Conservation (phyloP, 2,329 filamentous ascomycete genomes). For the Claviceps monticola region DNA sequence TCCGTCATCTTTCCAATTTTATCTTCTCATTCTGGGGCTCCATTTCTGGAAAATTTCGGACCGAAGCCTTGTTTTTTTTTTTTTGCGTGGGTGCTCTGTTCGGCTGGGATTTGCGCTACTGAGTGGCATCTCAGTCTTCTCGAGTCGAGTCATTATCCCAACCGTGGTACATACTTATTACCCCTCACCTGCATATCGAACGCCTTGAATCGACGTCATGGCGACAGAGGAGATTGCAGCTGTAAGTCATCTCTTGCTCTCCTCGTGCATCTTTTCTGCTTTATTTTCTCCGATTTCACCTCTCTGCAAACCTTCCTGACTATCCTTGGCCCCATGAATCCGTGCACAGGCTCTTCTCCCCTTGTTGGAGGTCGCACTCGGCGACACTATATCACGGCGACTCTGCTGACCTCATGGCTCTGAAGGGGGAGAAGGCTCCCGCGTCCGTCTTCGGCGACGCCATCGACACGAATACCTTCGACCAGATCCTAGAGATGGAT, state of each 20-base stretch:
- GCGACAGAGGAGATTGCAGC: conserved; percentile 21
- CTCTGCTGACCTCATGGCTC: background rate
- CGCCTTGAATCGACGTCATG: conserved; percentile 11
- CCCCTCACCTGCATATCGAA: conserved; percentile 1
- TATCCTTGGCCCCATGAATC: background rate
- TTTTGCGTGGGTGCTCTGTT: background rate
- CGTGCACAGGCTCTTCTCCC: no score
- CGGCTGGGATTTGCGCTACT: background rate
- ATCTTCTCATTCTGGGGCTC: no score
- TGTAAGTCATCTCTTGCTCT: conserved; percentile 11
- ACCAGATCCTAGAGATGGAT: conserved; percentile 97
- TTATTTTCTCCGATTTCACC: background rate
- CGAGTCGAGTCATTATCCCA: background rate
- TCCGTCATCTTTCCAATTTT: no score
- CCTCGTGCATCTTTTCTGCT: background rate
- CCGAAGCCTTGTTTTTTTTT: background rate
- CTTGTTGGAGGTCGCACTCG: no score
- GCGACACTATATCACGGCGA: conserved; percentile 9
- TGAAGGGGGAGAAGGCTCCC: background rate
- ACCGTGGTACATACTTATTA: background rate
- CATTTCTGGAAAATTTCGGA: background rate
- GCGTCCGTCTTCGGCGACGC: conserved; percentile 44
- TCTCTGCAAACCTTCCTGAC: background rate
- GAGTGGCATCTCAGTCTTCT: background rate
- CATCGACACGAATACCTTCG: conserved; percentile 71